Base-by-base conservation (phyloP, 2,329 filamentous ascomycete species). In the Parastagonospora nodorum region DNA sequence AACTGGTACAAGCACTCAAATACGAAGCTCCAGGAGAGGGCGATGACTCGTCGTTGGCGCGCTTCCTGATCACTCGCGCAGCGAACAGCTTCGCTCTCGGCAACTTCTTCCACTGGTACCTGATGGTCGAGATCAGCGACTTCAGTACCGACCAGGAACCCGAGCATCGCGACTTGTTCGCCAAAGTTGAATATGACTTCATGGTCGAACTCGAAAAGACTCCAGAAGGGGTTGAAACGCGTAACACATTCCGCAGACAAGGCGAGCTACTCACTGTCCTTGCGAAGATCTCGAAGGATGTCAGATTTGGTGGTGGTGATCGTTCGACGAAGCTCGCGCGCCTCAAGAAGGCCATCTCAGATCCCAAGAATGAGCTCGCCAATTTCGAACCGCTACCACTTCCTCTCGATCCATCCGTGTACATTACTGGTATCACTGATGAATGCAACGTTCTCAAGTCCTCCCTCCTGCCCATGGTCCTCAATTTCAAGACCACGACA, bases 101-200 rank as follows among this genome's bases (percentile, higher is more conserved):
- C 28, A 99, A 96, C 70, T 96, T 95, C 75, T 85, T 99, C 46
- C 90, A 97, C 72, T 99, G 94, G 94, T 99, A 97, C 73, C 81
- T 99, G 2, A 97, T 97, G 87, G 94, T 99, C 1, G 95, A 99
- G 75, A 95, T 92, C 61, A 91, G 95, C 62, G 93, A 97, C 70
- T 74, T 77, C 33, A 92, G 88, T 58, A 85, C 86, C 3, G 88
- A 91, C 37, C 90, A 92, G 62, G 82, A 86, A 16, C 80, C 84
- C 4, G 85, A 87, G 49, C 88, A 93, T 67, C 88, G 90, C 39
- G 89, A 90, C 55, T 85, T 97, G 14, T 99, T 96, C 73, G 88
- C 90, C 27, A 92, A 93, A 63, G 90, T 99, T 8, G 92, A 94
- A 51, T 99, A 92, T 66, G 91, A 97, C 67, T 99, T 97, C 73